Evolutionary conservation across 371 early-diverging fungal genomes (phyloP).

Genomic region (Amoeboaphelidium protococcarum): DNA sequence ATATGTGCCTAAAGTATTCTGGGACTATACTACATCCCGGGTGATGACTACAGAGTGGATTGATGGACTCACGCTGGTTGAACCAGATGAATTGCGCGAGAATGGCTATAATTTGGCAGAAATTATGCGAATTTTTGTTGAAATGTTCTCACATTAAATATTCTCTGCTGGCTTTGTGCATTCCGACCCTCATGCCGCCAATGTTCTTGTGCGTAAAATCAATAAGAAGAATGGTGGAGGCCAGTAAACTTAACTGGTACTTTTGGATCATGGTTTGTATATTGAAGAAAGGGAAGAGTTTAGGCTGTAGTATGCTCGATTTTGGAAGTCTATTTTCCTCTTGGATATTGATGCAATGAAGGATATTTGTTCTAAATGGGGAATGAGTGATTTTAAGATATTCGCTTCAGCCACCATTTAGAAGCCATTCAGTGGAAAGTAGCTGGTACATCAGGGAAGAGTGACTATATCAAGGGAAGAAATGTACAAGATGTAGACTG

Average conservation of each 20-base stretch:
- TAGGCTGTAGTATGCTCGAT: conserved; percentile 41
- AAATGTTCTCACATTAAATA: conserved; percentile 60
- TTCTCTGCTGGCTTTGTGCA: conserved; percentile 68
- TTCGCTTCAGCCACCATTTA: conserved; percentile 57
- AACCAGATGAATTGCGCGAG: conserved; percentile 6
- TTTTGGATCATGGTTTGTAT: conserved; percentile 82
- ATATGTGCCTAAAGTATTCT: conserved; percentile 50
- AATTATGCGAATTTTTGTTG: conserved; percentile 44
- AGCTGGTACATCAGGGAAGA: conserved; percentile 17
- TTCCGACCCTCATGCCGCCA: conserved; percentile 64
- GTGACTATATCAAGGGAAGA: conserved; percentile 15
- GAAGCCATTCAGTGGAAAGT: conserved; percentile 29
- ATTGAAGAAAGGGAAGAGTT: conserved; percentile 42
- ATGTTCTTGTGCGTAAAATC: conserved; percentile 44
- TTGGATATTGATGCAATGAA: conserved; percentile 29
- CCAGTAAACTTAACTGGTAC: conserved; percentile 34
- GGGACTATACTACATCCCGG: conserved; percentile 35
- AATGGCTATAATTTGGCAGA: conserved; percentile 4
- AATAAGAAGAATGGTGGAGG: conserved; percentile 24
- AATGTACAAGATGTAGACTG: conserved; percentile 37
- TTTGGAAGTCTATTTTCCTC: conserved; percentile 61
- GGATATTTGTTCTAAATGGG: conserved; percentile 44
- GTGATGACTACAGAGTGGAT: conserved; percentile 72
- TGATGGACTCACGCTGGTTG: conserved; percentile 33
- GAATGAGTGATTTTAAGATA: conserved; percentile 47